Base-by-base conservation (phyloP, 768 basidiomycete species). In the Ephemerocybe angulata region DNA sequence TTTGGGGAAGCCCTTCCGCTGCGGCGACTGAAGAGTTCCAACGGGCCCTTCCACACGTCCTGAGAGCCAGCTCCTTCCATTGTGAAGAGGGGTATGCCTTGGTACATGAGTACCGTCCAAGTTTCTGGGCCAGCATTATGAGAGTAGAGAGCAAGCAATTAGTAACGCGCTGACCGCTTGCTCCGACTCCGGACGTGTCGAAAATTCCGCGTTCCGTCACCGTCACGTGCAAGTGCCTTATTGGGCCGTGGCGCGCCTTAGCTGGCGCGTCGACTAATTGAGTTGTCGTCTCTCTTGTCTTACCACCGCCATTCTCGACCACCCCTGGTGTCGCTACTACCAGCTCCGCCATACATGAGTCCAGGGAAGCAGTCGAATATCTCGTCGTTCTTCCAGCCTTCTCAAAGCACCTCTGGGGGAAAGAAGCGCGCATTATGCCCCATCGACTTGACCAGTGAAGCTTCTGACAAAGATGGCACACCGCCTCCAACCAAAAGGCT, bases 391-490 rank as follows among this genome's bases (percentile, higher is more conserved):
- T 78, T 78, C 58, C 55, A 62, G 24, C 17, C 58, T 17, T 60
- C 61, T 47, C 57, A 61, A 61, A 52, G 52, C 63, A 42, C 61
- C 60, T 28, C 52, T 47, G 27, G 61, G 57, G 47, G 41, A 60
- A 64, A 66, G 55, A 76, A 74, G 54, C 68, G 76, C 30, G 53
- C 65, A 6, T 53, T 52, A 63, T 58, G 72, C 11, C 67, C 74
- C 17, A 80, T 86, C 52, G 86, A 87, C 70, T 67, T 86, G 58
- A 84, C 85, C 38, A 35, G 33, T 11, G 51, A 63, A 25, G 78
- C 76, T 46, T 75, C 72, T 50, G 63, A 65, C 29, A 68, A 70
- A 30, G 62, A 60, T 27, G 33, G 48, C 21, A 21, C 53, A 24
- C 65, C 62, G 44, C 64, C 65, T 19, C 65, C 67, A 12, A 15